Percentiles rank a stretch among this genome's conserved stretches.
phyloP scores from a whole-genome alignment of 208 protist genomes.

The Trichomonas tenax region DNA sequence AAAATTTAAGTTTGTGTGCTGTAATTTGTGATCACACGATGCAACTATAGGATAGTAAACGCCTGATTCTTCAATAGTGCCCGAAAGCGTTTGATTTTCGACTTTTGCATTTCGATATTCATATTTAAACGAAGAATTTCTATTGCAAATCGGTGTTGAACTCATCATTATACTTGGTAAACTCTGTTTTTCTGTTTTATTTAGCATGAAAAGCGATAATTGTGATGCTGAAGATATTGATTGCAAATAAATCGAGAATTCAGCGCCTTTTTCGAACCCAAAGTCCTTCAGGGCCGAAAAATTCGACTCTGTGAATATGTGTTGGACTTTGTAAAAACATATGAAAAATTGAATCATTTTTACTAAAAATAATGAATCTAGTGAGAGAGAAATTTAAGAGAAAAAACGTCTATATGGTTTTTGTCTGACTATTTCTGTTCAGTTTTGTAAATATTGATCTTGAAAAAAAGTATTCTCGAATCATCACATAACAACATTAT shows the following conservation, averaged over 20 bases:
- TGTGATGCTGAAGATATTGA: no score
- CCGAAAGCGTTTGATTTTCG: neutral
- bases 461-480: neutral
- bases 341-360: neutral
- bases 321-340: neutral
- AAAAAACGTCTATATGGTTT: no score
- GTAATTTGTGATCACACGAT: neutral
- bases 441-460: neutral
- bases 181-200: neutral
- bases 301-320: neutral
- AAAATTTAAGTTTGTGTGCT: neutral
- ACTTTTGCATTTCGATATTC: neutral
- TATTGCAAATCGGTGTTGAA: neutral
- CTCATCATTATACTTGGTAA: neutral
- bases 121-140: neutral
- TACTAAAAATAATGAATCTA: no score
- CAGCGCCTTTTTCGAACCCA: neutral
- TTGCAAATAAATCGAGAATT: neutral
- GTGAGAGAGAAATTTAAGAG: no score
- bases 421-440: no score
- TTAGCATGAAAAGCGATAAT: neutral
- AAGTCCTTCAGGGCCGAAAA: neutral
- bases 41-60: neutral
- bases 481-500: neutral
- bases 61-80: neutral